Base-by-base conservation (phyloP, 1,284 basidiomycete genomes). In the Bjerkandera adusta region DNA sequence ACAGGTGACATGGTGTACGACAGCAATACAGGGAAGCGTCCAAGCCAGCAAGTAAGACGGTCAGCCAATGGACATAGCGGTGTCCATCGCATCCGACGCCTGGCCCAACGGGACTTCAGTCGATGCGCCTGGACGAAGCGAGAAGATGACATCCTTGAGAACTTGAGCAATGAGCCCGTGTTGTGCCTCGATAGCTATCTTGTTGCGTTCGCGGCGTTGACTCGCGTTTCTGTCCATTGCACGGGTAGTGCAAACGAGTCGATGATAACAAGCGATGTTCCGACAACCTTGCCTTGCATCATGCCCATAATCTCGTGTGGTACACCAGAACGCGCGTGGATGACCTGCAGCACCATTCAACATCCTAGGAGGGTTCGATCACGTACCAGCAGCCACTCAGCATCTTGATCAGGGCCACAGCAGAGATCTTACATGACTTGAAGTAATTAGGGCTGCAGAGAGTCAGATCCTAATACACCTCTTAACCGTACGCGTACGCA, bases 281-380 rank as follows among this genome's bases (percentile, higher is more conserved):
- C 91, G 35, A 94, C 77, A 20, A 97, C 86, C 69, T 97, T 97
- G 40, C 96, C 96, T 68, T 97, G 93, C 95, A 99, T 97, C 36
- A 98, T 76, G 7, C 97, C 97, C 97, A 99, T 99, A 61, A 99
- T 97, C 71, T 99, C 96, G 71, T 97, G 92, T 45, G 89, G 88
- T 2, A 97, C 96, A 41, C 96, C 97, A 5, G 95, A 97, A 37
- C 96, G 84, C 30, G 97, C 96, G 67, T 99, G 96, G 61, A 97
- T 98, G 47, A 96, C 93, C 92, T 96, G 54, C 26, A 20, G 27
- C 8, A 38, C 26, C n/a, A n/a, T n/a, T n/a, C n/a, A n/a, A n/a
- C n/a, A n/a, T n/a, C n/a, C n/a, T n/a, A n/a, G n/a, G n/a, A n/a
- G n/a, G n/a, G n/a, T n/a, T n/a, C n/a, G n/a, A n/a, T n/a, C n/a